Evolutionary conservation across 169 alveolate genomes (phyloP), one percentile per base, ranked within the genome.

Genomic region (Cryptosporidium ubiquitum): DNA sequence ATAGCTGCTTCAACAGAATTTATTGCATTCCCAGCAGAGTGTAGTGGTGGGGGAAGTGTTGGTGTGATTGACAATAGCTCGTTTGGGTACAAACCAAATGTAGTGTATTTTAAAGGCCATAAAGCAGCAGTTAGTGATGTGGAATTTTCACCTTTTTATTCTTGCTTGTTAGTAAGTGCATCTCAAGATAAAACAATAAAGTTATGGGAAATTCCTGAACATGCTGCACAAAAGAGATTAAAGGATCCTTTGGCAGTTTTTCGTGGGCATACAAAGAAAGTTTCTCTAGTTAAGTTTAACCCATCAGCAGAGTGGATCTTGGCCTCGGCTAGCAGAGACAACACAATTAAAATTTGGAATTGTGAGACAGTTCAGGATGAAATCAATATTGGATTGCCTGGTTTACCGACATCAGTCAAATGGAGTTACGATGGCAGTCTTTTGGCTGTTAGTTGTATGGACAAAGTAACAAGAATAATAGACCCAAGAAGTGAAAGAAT

Each of bases 331-430:
- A 91, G 95, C 42, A 96, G 95, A 84, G 98, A 96, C 74, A 95
- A 95, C 18, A 92, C 97, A n/a, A 93, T 95, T 31, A 94, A 94
- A 84, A 84, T 96, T 29, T 96, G 98, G 97, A 97, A 95, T 74
- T 92, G 93, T 29, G 97, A 95, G 66, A 75, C 94, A 9, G 69
- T 64, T 35, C 89, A 79, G 2, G 89, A 79, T 47, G 89, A 79
- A 29, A 79, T 79, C 23, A 79, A 79, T 64, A 79, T 79, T 31
- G 89, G 89, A 40, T 26, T 79, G 2, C 89, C 89, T 0, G 89
- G 89, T 12, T 39, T 64, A 2, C 89, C 89, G 6, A 79, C 89
- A 14, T 79, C 89, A 10, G 61, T 79, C 4, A 79, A 79, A 39
- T 79, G 89, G 89, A 66, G 89, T 0, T 79, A 79, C 61, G 89